These are phyloP conservation scores for Linnemannia elongata DNA, from an alignment of 192 early-diverging fungal genomes.

Conservation along the genomic window DNA sequence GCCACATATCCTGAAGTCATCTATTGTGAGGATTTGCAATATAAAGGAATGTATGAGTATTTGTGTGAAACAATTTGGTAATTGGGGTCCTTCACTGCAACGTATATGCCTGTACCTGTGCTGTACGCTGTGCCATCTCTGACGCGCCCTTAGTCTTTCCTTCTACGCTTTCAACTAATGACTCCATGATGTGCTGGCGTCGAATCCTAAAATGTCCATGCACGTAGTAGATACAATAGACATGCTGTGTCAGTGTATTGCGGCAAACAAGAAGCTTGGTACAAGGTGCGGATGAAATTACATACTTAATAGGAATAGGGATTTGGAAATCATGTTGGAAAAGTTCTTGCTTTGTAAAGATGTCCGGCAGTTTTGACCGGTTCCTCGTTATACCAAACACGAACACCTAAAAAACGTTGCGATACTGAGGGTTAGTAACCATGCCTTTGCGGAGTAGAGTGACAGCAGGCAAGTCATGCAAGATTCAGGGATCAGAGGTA, in stretches of 20 bases:
- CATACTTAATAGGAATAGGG: constrained; percentile 58
- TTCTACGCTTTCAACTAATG: background rate
- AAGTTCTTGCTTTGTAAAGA: constrained; percentile 44
- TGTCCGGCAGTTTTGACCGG: constrained; percentile 50
- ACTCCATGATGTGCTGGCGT: constrained; percentile 22
- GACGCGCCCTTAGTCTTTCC: background rate
- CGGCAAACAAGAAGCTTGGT: background rate
- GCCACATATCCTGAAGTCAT: constrained; percentile 73
- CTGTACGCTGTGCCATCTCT: constrained; percentile 17
- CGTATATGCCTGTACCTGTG: background rate
- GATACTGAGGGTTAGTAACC: background rate
- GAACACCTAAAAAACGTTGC: constrained; percentile 48
- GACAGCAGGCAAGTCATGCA: no score
- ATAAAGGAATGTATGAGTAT: no score
- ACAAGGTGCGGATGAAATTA: background rate
- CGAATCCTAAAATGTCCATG: constrained; percentile 13
- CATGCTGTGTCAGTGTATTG: background rate
- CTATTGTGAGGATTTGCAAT: constrained; percentile 34
- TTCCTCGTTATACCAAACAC: constrained; percentile 58
- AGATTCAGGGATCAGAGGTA: no score
- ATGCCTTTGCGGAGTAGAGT: background rate
- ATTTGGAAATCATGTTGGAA: constrained; percentile 59
- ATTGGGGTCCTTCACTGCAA: no score
- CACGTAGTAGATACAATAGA: background rate
- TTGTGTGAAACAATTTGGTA: no score